Base-by-base conservation (phyloP, 495 filamentous ascomycete genomes). In the Xylaria sp. region DNA sequence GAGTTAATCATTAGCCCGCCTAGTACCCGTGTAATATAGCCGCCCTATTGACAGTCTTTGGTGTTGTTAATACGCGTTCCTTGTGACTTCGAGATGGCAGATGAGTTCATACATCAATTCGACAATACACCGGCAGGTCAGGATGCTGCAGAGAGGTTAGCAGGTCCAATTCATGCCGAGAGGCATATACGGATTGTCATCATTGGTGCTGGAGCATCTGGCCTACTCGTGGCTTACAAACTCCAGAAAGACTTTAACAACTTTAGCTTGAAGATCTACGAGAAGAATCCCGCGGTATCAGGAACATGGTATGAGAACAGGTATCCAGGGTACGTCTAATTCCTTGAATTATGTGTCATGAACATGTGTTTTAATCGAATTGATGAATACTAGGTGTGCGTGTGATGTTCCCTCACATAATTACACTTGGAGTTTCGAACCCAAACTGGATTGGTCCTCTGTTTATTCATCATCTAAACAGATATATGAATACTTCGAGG, bases 221-320 rank as follows among this genome's bases (percentile, higher is more conserved):
- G 78, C 1, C 73, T 82, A 24, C 67, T 75, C 26, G 35, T 74
- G 19, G 59, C 68, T 6, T 71, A 76, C 63, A 75, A 78, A 46
- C 62, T 79, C 53, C 74, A 75, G 52, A 71, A 74, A 26, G 55
- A 73, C 40, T 71, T 77, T 58, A 71, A 57, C 24, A 77, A 76
- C 29, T 72, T 73, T 29, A 83, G 87, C 37, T 65, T 76, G 35
- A 71, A 43, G 11, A 82, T 90, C 12, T 92, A 88, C 69, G 89
- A 92, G 72, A 91, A 90, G 80, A 91, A 90, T 58, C 75, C 74
- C 1, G 86, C 86, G 48, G 78, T 90, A 44, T 86, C 87, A 41
- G 89, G 90, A 0, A 90, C 89, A 0, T 92, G 89, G 89, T 85
- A 82, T 33, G 88, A 89, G 74, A 90, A 91, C 65, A 77, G 78